phyloP scores from a whole-genome alignment of 345 rosid species.

The Streptanthus diversifolius region DNA sequence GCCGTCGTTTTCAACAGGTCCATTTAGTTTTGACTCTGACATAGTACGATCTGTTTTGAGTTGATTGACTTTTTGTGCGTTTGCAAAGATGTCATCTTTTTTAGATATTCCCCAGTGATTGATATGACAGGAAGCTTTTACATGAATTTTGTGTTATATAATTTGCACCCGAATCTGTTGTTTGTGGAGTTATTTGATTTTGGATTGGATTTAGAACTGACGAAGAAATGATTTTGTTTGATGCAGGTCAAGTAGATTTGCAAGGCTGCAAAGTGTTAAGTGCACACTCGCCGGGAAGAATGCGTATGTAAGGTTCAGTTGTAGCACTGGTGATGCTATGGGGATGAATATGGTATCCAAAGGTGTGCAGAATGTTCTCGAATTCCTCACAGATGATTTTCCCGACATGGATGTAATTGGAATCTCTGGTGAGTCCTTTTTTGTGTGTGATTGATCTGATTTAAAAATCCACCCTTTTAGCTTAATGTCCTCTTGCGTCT shows the following conservation, averaged over 20 bases:
- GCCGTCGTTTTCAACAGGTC: conserved; percentile 73
- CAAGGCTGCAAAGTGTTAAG: conserved; percentile 53
- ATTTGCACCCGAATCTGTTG: too few relatives aligned
- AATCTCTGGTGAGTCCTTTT: conserved; percentile 52
- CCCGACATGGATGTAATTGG: conserved; percentile 88
- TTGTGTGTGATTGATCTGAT: background rate
- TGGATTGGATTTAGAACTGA: background rate
- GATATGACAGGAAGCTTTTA: background rate
- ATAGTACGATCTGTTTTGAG: background rate
- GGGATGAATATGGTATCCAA: conserved; percentile 98
- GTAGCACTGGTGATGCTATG: conserved; percentile 94
- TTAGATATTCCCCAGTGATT: background rate
- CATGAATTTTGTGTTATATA: too few relatives aligned
- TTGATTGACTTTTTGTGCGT: background rate
- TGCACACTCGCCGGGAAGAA: conserved; percentile 85
- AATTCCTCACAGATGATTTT: conserved; percentile 65
- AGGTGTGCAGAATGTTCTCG: conserved; percentile 88
- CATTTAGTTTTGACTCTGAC: background rate
- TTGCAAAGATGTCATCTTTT: background rate
- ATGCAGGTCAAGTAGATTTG: conserved; percentile 81
- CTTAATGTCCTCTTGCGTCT: background rate
- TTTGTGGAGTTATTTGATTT: background rate
- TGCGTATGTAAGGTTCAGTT: conserved; percentile 65
- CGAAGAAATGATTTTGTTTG: background rate
- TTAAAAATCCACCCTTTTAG: background rate